Percentiles rank a stretch among this genome's conserved stretches.
Conservation (phyloP, 163 green algal species). For the Volvox carteri region DNA sequence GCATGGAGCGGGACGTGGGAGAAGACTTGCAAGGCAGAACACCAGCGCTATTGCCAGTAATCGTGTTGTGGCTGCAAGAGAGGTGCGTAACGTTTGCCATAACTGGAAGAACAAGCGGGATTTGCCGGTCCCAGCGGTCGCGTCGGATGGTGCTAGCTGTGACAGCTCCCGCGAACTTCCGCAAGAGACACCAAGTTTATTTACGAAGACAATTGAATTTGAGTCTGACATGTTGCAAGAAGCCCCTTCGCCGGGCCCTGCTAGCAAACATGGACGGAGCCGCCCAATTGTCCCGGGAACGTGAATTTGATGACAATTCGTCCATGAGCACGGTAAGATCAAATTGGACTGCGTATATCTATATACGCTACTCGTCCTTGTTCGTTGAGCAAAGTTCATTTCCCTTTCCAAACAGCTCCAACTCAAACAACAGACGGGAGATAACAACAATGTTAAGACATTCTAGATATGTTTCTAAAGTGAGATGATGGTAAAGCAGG, state of each 20-base stretch:
- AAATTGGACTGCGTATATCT: background rate
- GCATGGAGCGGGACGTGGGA: background rate
- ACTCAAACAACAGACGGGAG: too few species aligned
- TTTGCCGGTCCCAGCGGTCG: background rate
- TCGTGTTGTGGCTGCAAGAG: background rate
- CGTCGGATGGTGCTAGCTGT: background rate
- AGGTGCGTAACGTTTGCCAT: background rate
- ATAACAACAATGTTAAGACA: slow-evolving; percentile 3
- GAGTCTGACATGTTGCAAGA: background rate
- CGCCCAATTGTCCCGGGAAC: background rate
- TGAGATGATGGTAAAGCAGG: background rate
- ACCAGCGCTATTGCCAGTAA: background rate
- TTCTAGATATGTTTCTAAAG: background rate
- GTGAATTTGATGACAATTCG: background rate
- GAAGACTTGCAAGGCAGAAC: background rate
- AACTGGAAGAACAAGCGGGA: background rate
- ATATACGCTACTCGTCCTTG: background rate
- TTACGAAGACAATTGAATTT: background rate
- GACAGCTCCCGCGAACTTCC: background rate
- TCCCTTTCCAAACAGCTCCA: too few species aligned
- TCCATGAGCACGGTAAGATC: background rate
- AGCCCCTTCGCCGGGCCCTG: too few species aligned
- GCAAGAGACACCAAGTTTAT: background rate
- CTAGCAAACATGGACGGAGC: slow-evolving; percentile 8
- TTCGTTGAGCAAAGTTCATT: slow-evolving; percentile 5